phyloP scores from a whole-genome alignment of 129 eudicot genomes.

The Solidago caesia region DNA sequence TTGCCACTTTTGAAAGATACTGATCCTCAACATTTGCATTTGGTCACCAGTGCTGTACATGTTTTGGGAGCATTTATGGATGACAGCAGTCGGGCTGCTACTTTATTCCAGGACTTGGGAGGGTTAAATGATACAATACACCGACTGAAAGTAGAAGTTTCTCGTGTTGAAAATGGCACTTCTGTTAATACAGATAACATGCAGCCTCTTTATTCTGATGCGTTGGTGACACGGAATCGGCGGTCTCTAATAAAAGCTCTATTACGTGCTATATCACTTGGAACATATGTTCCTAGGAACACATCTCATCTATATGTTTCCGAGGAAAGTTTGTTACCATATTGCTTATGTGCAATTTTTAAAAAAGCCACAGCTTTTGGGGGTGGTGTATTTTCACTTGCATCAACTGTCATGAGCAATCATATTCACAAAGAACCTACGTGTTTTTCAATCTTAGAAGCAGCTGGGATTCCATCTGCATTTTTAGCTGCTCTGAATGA shows the following conservation, averaged over 20 bases:
- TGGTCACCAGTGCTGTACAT: constrained; percentile 68
- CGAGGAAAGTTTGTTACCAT: constrained; percentile 63
- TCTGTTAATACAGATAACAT: constrained; percentile 28
- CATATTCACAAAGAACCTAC: constrained; percentile 78
- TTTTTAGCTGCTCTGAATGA: constrained; percentile 62
- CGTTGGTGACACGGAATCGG: constrained; percentile 55
- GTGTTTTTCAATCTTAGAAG: constrained; percentile 59
- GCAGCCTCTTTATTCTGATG: constrained; percentile 59
- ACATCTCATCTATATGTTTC: constrained; percentile 55
- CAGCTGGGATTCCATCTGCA: constrained; percentile 76
- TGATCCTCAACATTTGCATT: constrained; percentile 66
- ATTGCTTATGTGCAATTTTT: constrained; percentile 60
- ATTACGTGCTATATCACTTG: constrained; percentile 67
- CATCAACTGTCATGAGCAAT: constrained; percentile 76
- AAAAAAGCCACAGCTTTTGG: constrained; percentile 66
- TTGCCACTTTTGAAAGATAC: constrained; percentile 72
- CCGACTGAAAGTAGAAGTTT: constrained; percentile 63
- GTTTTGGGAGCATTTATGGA: constrained; percentile 73
- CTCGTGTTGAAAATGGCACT: constrained; percentile 46
- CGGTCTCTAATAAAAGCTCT: constrained; percentile 62
- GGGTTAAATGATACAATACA: constrained; percentile 65
- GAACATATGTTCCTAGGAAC: constrained; percentile 65
- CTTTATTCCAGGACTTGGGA: constrained; percentile 69
- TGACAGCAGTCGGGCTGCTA: constrained; percentile 77
- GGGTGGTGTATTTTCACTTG: constrained; percentile 71